Percentiles rank a stretch among this genome's conserved stretches.
Evolutionary conservation across 164 flowering plant genomes (phyloP).

Genomic region (Platanus orientalis): DNA sequence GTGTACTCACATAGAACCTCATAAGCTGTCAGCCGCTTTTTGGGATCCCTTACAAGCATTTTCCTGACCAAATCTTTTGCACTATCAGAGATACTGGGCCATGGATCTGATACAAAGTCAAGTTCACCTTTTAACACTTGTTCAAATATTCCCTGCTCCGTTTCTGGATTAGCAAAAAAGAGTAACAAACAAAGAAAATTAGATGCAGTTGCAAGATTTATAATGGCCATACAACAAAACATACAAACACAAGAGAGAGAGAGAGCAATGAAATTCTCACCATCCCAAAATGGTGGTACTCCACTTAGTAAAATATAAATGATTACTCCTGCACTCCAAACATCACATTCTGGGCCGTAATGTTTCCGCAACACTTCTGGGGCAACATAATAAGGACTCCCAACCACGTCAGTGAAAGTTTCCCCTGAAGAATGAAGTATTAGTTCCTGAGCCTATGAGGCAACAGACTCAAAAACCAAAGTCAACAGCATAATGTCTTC

Average conservation of each 20-base stretch:
- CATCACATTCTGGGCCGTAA: conserved; percentile 19
- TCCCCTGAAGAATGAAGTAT: conserved; percentile 15
- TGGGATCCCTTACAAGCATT: conserved; percentile 24
- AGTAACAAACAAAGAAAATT: background rate
- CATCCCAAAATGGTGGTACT: conserved; percentile 22
- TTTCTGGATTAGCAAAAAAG: conserved; percentile 7
- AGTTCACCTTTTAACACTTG: conserved; percentile 17
- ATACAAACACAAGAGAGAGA: background rate
- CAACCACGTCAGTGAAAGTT: conserved; percentile 19
- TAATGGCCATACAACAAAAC: background rate
- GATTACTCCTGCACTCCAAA: conserved; percentile 22
- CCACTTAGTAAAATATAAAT: conserved; percentile 20
- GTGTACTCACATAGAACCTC: conserved; percentile 18
- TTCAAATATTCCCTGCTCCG: conserved; percentile 23
- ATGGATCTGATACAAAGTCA: conserved; percentile 21
- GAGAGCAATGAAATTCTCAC: conserved; percentile 2
- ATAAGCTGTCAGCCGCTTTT: conserved; percentile 17
- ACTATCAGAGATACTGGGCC: conserved; percentile 23
- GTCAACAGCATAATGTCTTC: too few relatives aligned
- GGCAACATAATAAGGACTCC: conserved; percentile 21
- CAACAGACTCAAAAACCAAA: too few relatives aligned
- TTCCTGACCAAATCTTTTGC: conserved; percentile 25
- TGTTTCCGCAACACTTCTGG: conserved; percentile 14
- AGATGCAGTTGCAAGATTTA: background rate
- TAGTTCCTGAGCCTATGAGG: background rate